These are phyloP conservation scores for Wallacemonas sp. DNA, from an alignment of 208 protist genomes.

Conservation along the genomic window DNA sequence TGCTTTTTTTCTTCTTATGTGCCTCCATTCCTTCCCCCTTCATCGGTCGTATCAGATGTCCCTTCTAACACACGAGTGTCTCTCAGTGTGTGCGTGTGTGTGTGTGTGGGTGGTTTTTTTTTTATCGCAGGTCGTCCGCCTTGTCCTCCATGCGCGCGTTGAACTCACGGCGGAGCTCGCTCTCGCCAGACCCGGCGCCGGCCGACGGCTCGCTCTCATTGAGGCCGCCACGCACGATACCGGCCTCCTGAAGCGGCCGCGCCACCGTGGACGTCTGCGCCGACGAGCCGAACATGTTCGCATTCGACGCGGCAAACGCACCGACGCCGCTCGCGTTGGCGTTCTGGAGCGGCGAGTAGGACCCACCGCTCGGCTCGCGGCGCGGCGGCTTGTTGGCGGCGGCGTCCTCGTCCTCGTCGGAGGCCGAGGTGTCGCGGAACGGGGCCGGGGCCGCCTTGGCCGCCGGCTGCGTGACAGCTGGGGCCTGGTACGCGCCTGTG, in stretches of 20 bases:
- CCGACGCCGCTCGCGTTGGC: constrained; percentile 9
- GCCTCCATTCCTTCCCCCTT: too few species aligned
- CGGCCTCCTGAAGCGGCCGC: constrained; percentile 32
- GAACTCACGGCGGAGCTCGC: constrained; percentile 23
- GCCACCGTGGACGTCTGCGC: constrained; percentile 11
- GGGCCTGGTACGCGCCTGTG: constrained; percentile 9
- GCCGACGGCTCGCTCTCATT: neutral
- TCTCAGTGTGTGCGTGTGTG: neutral
- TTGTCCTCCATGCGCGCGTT: constrained; percentile 20
- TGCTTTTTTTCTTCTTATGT: too few species aligned
- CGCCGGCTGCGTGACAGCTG: constrained; percentile 2
- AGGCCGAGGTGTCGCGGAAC: neutral
- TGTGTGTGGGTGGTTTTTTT: too few species aligned
- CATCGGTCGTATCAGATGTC: too few species aligned
- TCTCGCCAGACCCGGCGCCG: constrained; percentile 16
- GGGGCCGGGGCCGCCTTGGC: neutral
- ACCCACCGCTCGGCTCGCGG: neutral
- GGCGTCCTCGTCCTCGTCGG: constrained; percentile 9
- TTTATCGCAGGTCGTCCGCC: constrained; percentile 14
- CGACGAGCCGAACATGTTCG: constrained; percentile 21
- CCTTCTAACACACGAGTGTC: too few species aligned
- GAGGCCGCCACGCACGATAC: constrained; percentile 20
- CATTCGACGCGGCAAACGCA: constrained; percentile 15
- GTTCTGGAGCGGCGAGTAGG: constrained; percentile 19
- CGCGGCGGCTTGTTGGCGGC: neutral